These are phyloP conservation scores for Podaxis carcinomalis DNA, from an alignment of 768 basidiomycete genomes.

Conservation along the genomic window DNA sequence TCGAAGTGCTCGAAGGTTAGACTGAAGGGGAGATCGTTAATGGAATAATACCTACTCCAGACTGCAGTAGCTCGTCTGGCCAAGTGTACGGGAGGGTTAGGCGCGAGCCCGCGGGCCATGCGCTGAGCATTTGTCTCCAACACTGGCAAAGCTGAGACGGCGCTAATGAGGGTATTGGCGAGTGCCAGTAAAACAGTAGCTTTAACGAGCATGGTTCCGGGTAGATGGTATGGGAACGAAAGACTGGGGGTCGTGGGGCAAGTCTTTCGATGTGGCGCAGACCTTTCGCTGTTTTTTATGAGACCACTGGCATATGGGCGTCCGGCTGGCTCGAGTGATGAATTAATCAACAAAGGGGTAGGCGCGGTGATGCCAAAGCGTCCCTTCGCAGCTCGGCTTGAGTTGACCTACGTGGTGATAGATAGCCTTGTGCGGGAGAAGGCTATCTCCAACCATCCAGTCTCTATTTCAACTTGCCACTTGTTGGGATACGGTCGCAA, in stretches of 20 bases:
- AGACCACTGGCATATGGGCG: not conserved
- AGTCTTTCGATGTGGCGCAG: not conserved
- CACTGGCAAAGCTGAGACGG: slow-evolving; percentile 17
- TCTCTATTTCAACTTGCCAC: too few relatives aligned
- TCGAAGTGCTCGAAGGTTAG: not conserved
- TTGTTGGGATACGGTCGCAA: too few relatives aligned
- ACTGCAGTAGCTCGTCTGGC: slow-evolving; percentile 14
- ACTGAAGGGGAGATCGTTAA: too few relatives aligned
- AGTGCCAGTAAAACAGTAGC: slow-evolving; percentile 20
- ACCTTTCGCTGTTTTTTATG: not conserved
- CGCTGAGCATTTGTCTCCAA: slow-evolving; percentile 38
- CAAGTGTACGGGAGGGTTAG: slow-evolving; percentile 22
- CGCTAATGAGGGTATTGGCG: slow-evolving; percentile 16
- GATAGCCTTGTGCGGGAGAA: too few relatives aligned
- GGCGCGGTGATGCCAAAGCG: not conserved
- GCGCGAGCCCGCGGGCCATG: slow-evolving; percentile 40
- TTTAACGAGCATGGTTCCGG: slow-evolving; percentile 16
- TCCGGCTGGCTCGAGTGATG: not conserved
- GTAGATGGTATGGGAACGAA: not conserved
- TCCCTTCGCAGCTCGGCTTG: slow-evolving; percentile 1
- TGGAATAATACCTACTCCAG: not conserved
- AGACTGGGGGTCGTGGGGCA: not conserved
- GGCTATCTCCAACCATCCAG: too few relatives aligned
- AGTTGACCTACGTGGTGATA: not conserved
- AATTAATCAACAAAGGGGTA: not conserved